Conservation (phyloP, 1,284 basidiomycete species). For the Tylopilus orsonianus region DNA sequence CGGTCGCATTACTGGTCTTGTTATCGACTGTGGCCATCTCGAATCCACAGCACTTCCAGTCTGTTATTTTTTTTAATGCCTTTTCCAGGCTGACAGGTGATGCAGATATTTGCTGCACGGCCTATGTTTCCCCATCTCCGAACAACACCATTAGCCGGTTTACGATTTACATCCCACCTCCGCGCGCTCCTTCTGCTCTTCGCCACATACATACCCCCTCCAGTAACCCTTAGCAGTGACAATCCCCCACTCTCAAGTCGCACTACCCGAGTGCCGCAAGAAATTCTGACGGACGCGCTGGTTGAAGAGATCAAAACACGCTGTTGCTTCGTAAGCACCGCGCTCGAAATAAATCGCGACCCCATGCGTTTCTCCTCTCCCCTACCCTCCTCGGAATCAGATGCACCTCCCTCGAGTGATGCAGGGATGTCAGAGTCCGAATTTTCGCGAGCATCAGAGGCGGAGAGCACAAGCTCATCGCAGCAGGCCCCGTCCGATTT, state of each 20-base stretch:
- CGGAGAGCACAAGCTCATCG: slow-evolving; percentile 49
- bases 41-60: slow-evolving; percentile 90
- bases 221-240: slow-evolving; percentile 61
- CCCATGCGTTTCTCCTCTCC: slow-evolving; percentile 46
- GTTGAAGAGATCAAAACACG: slow-evolving; percentile 83
- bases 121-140: slow-evolving; percentile 80
- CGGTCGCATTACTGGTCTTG: slow-evolving; percentile 89
- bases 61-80: slow-evolving; percentile 31
- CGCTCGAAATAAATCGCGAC: slow-evolving; percentile 40
- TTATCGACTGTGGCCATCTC: slow-evolving; percentile 88
- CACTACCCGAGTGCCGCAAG: slow-evolving; percentile 66
- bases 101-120: slow-evolving; percentile 83
- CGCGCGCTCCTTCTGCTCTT: slow-evolving; percentile 77
- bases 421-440: slow-evolving; percentile 63
- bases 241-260: slow-evolving; percentile 64
- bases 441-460: slow-evolving; percentile 51
- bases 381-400: slow-evolving; percentile 46
- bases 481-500: slow-evolving; percentile 60
- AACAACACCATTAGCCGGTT: slow-evolving; percentile 82
- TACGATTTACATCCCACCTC: slow-evolving; percentile 72
- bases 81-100: neutral
- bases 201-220: slow-evolving; percentile 79
- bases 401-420: slow-evolving; percentile 54
- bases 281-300: slow-evolving; percentile 71
- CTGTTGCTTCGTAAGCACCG: slow-evolving; percentile 73